A percentile compares a stretch with the other conserved stretches of the same genome.
phyloP scores from a whole-genome alignment of 202 grass and related monocot species.

The Panicum hallii region DNA sequence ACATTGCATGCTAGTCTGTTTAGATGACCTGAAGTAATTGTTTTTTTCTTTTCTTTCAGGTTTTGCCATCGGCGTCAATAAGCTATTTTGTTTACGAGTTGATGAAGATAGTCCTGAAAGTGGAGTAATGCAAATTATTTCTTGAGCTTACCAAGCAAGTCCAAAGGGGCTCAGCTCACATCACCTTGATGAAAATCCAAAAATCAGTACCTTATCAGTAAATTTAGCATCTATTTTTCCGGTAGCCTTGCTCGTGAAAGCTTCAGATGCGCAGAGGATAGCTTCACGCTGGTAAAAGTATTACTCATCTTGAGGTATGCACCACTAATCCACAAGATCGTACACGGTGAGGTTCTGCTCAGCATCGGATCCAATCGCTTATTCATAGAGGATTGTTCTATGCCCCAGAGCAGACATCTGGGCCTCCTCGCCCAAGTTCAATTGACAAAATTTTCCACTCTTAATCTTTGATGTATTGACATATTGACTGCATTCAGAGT shows the following conservation, averaged over 20 bases:
- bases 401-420: background rate
- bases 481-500: background rate
- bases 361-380: background rate
- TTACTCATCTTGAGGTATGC: conserved; percentile 31
- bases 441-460: conserved; percentile 10
- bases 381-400: conserved; percentile 18
- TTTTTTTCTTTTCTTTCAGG: conserved; percentile 55
- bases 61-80: conserved; percentile 91
- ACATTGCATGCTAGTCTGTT: conserved; percentile 5
- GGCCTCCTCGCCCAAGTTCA: conserved; percentile 12
- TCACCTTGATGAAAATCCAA: background rate
- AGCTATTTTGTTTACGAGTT: conserved; percentile 97
- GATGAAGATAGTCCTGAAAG: conserved; percentile 98
- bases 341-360: conserved; percentile 16
- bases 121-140: conserved; percentile 62
- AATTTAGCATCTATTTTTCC: conserved; percentile 12
- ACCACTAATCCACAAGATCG: background rate
- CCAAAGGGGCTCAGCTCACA: conserved; percentile 34
- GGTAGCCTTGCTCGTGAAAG: conserved; percentile 40
- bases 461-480: conserved; percentile 36
- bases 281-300: conserved; percentile 17
- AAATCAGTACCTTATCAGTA: background rate
- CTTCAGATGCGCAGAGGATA: conserved; percentile 14
- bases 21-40: conserved; percentile 23
- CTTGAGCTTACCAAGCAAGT: conserved; percentile 16